These are phyloP conservation scores for Didymella glomerata DNA, from an alignment of 2,329 filamentous ascomycete genomes.

Conservation along the genomic window DNA sequence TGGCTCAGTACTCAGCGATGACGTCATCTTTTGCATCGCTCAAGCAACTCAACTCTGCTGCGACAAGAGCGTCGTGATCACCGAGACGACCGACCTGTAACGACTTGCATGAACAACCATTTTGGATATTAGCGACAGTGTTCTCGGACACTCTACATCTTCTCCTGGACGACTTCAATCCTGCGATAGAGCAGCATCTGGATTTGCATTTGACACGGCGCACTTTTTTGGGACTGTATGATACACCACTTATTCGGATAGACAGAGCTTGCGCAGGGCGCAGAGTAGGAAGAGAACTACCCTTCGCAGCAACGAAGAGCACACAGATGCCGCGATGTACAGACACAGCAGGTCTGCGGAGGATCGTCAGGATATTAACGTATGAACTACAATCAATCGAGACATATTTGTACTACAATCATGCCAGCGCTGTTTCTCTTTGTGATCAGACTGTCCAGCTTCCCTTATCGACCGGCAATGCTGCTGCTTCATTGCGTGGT, in stretches of 20 bases:
- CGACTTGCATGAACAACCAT: slow-evolving; percentile 25
- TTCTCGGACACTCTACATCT: slow-evolving; percentile 21
- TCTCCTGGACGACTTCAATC: slow-evolving; percentile 6
- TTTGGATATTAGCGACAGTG: slow-evolving; percentile 34
- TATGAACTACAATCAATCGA: slow-evolving; percentile 8
- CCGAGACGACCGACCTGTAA: slow-evolving; percentile 7
- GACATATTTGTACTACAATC: not conserved
- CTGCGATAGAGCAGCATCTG: slow-evolving; percentile 14
- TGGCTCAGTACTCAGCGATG: slow-evolving; percentile 51
- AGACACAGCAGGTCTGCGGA: not conserved
- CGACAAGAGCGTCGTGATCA: slow-evolving; percentile 37
- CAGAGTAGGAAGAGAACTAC: not conserved
- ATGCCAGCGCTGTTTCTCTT: not conserved
- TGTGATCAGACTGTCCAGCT: not conserved
- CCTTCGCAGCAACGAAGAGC: slow-evolving; percentile 10
- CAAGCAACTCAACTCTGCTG: slow-evolving; percentile 35
- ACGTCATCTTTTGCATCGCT: slow-evolving; percentile 53
- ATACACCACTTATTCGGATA: slow-evolving; percentile 21
- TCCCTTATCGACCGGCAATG: not conserved
- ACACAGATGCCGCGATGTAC: slow-evolving; percentile 16
- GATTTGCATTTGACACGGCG: slow-evolving; percentile 19
- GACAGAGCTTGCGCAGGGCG: slow-evolving; percentile 13
- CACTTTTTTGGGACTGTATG: slow-evolving; percentile 10
- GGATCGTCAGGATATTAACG: not conserved
- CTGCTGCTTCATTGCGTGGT: not conserved